phyloP scores from a whole-genome alignment of 306 rosid genomes.

The Cyclanthera cordifolia region DNA sequence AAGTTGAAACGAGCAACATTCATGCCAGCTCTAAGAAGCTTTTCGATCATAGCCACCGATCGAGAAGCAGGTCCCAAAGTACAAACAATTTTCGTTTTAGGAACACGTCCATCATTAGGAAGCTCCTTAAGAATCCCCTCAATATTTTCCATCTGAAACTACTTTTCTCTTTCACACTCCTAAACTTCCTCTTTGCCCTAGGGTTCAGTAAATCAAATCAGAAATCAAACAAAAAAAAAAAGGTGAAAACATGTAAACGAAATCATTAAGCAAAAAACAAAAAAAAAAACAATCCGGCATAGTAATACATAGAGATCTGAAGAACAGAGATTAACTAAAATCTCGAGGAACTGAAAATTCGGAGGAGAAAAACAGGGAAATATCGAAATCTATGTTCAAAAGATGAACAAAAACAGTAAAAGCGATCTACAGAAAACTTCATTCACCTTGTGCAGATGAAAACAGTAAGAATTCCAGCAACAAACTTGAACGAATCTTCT shows the following conservation, averaged over 20 bases:
- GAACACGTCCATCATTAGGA: constrained; percentile 59
- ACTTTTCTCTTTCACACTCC: background rate
- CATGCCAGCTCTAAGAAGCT: constrained; percentile 86
- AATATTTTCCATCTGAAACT: constrained; percentile 44
- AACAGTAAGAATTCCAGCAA: too few species aligned
- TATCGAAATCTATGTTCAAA: background rate
- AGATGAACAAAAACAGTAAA: background rate
- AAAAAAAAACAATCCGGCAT: background rate
- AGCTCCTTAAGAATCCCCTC: constrained; percentile 68
- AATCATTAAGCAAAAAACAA: background rate
- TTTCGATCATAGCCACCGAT: constrained; percentile 61
- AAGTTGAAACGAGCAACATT: constrained; percentile 91
- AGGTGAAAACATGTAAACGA: background rate
- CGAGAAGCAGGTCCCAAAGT: constrained; percentile 87
- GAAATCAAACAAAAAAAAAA: background rate
- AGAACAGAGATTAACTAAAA: background rate
- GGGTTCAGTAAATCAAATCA: background rate
- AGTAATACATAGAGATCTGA: background rate
- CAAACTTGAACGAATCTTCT: background rate
- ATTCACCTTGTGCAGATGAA: background rate
- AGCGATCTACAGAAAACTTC: background rate
- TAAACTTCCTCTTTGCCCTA: background rate
- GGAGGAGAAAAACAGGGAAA: background rate
- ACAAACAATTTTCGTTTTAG: constrained; percentile 87
- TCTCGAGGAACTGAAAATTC: background rate